Percentiles rank a stretch among this genome's conserved stretches.
These are phyloP conservation scores for Zygosaccharomyces pseudobailii DNA, from an alignment of 1,139 yeast genomes.

Conservation along the genomic window DNA sequence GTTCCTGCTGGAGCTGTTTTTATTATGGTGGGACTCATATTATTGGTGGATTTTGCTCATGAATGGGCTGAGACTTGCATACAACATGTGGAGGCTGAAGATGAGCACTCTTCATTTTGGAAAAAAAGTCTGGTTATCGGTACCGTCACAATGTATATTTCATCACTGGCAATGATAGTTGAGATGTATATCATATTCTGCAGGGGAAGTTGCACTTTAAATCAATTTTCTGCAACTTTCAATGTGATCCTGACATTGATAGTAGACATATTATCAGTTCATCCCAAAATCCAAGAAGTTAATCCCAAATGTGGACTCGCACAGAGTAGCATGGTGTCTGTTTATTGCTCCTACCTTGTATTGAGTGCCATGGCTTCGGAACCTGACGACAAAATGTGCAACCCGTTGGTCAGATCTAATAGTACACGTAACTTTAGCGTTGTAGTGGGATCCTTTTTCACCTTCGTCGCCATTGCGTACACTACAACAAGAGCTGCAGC, in stretches of 20 bases:
- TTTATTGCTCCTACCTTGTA: slow-evolving; percentile 87
- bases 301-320: slow-evolving; percentile 97
- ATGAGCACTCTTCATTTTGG: slow-evolving; percentile 69
- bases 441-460: slow-evolving; percentile 85
- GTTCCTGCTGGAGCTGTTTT: slow-evolving; percentile 80
- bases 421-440: slow-evolving; percentile 91
- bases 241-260: slow-evolving; percentile 62
- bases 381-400: slow-evolving; percentile 89
- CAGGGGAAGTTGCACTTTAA: slow-evolving; percentile 81
- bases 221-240: slow-evolving; percentile 77
- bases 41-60: slow-evolving; percentile 94
- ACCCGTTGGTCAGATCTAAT: slow-evolving; percentile 81
- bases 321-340: slow-evolving; percentile 92
- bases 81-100: slow-evolving; percentile 82
- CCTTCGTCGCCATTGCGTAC: slow-evolving; percentile 92
- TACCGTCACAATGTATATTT: slow-evolving; percentile 76
- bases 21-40: slow-evolving; percentile 80
- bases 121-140: slow-evolving; percentile 77
- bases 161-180: slow-evolving; percentile 64
- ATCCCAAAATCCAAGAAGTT: slow-evolving; percentile 81
- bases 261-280: slow-evolving; percentile 67
- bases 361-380: slow-evolving; percentile 94
- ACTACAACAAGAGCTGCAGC: slow-evolving; percentile 97
- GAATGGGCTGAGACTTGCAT: slow-evolving; percentile 98
- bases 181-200: slow-evolving; percentile 84